These are phyloP conservation scores for Pseudogymnoascus sp. DNA, from an alignment of 2,329 filamentous ascomycete species.

Conservation along the genomic window DNA sequence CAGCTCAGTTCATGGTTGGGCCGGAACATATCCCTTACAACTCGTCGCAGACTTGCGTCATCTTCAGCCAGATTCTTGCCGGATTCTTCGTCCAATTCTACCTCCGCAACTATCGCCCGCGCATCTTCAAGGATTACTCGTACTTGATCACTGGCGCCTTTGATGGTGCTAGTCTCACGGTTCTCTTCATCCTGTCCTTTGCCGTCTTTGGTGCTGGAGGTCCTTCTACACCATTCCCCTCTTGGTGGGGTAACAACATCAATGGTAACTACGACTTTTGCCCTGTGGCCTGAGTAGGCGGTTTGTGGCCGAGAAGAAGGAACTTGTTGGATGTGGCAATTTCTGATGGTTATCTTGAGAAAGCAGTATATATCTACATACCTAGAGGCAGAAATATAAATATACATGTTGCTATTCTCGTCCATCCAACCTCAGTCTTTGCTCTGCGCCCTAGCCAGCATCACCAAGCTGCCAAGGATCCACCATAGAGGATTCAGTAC, in stretches of 20 bases:
- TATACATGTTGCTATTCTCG: not conserved
- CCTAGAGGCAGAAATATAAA: not conserved
- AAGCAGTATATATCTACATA: not conserved
- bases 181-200: conserved; percentile 35
- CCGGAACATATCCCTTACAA: conserved; percentile 49
- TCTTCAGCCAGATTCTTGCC: conserved; percentile 37
- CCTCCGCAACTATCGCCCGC: conserved; percentile 29
- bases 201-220: conserved; percentile 37
- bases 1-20: no score
- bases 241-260: conserved; percentile 30
- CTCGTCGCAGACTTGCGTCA: conserved; percentile 44
- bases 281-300: conserved; percentile 11
- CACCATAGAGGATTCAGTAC: not conserved
- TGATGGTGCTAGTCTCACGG: conserved; percentile 32
- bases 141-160: conserved; percentile 34
- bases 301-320: not conserved
- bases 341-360: not conserved
- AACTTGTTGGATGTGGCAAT: not conserved
- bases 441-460: not conserved
- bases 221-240: conserved; percentile 28
- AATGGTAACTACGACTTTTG: conserved; percentile 23
- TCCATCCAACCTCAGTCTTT: not conserved
- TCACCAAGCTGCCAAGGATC: not conserved
- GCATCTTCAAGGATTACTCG: conserved; percentile 34
- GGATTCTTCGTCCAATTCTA: conserved; percentile 36